Evolutionary conservation across 257 asterid genomes (phyloP), one percentile per base, ranked within the genome.

Genomic region (Solanum piurae): DNA sequence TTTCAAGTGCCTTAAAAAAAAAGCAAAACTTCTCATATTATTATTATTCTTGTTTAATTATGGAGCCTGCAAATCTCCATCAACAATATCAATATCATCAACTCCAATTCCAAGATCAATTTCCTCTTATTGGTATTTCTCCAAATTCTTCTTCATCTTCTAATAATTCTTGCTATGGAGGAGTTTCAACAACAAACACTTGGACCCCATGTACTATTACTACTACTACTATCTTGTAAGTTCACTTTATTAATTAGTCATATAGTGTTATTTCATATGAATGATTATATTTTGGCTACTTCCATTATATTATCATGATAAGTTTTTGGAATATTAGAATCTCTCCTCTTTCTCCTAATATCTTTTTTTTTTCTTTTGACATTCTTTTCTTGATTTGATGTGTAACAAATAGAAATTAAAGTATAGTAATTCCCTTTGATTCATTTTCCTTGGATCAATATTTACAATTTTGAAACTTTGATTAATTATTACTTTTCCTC

Each of bases 31-130:
- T 49, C 31, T 49, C 69, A 20, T 40, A 74, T 33, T 37, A 13
- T 40, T 69, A 80, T 46, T 37, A 55, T 38, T 42, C 37, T 83
- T 37, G 34, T 20, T 87, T 88, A 90, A 88, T 92, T 83, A 95
- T 95, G 98, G 98, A 95, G 89, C 92, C 95, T 90, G 93, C 95
- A 89, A 91, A 93, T 83, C 90, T 90, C 91, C 95, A 93, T 89
- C 93, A 73, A 55, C 95, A 88, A 83, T 92, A 89, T 46, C 93
- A 76, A 52, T 92, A 88, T 74, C 88, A 87, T 60, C 88, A 72
- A 6, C 94, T 88, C 87, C 94, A 89, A 66, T 92, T 83, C 52
- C 94, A 92, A 91, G 94, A 93, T 88, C 96, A 91, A 83, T 89
- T 89, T 89, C 92, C 92, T 92, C 89, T 92, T 90, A 89, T 89